Conservation (phyloP, 2,329 filamentous ascomycete genomes). For the Hymenoscyphus occultus region DNA sequence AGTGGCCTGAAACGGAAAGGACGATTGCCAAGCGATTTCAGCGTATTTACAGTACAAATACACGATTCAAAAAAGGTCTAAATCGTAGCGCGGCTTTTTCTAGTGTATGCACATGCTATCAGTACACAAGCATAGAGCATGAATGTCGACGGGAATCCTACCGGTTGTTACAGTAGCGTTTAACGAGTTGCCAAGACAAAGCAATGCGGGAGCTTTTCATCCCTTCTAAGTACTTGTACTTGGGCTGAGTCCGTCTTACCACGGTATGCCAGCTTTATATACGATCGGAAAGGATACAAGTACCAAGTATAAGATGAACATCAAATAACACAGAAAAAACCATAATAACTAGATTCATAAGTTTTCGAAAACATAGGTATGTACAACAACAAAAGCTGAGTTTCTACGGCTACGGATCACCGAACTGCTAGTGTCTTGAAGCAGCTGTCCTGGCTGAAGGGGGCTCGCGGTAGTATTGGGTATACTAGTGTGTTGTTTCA, state of each 20-base stretch:
- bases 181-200: not conserved
- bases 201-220: not conserved
- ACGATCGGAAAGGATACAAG: no score
- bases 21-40: not conserved
- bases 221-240: not conserved
- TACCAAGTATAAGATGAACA: no score
- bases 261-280: no score
- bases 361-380: no score
- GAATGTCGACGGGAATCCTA: not conserved
- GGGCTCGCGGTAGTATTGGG: not conserved
- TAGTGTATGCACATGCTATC: not conserved
- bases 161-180: not conserved
- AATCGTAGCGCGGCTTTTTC: not conserved
- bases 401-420: no score
- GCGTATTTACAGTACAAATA: not conserved
- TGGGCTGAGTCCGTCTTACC: no score
- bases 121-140: not conserved
- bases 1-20: constrained; percentile 1
- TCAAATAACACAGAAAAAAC: no score
- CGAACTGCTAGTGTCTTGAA: no score
- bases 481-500: not conserved
- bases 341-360: no score
- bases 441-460: not conserved
- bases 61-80: not conserved
- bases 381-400: no score